A percentile compares a stretch with the other conserved stretches of the same genome.
These are phyloP conservation scores for Exophiala sp. DNA, from an alignment of 2,329 filamentous ascomycete genomes.

Conservation along the genomic window DNA sequence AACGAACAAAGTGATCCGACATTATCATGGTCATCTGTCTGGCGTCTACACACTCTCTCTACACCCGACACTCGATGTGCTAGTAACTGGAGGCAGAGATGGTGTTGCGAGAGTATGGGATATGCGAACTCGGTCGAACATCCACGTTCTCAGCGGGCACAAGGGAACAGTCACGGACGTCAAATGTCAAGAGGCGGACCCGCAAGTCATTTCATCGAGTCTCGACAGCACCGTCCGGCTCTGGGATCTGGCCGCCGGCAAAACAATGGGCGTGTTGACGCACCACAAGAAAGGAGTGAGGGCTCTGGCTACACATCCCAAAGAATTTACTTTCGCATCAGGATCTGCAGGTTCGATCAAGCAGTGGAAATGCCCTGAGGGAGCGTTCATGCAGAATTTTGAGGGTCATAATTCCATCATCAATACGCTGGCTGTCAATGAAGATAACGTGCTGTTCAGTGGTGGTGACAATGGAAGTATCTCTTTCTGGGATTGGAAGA, in stretches of 20 bases:
- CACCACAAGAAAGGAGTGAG: conserved; percentile 98
- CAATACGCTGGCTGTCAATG: conserved; percentile 88
- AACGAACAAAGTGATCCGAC: conserved; percentile 98
- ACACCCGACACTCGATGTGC: conserved; percentile 91
- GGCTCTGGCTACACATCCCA: conserved; percentile 76
- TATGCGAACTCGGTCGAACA: conserved; percentile 93
- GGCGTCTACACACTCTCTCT: conserved; percentile 90
- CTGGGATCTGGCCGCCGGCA: conserved; percentile 94
- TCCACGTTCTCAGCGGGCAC: conserved; percentile 89
- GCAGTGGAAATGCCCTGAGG: conserved; percentile 98
- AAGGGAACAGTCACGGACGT: conserved; percentile 85
- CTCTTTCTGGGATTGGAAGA: conserved; percentile 99
- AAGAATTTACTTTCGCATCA: conserved; percentile 93
- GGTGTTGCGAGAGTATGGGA: conserved; percentile 97
- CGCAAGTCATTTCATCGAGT: conserved; percentile 90
- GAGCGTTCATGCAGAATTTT: conserved; percentile 98
- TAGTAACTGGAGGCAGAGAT: conserved; percentile 91
- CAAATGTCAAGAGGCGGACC: conserved; percentile 91
- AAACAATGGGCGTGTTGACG: conserved; percentile 91
- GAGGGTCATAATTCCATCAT: conserved; percentile 95
- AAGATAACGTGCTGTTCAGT: conserved; percentile 91
- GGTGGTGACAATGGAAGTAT: conserved; percentile 95
- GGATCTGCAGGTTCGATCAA: conserved; percentile 93
- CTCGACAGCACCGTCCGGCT: conserved; percentile 86
- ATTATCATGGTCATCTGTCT: conserved; percentile 95